Base-by-base conservation (phyloP, 108 stramenopile species). In the Conticribra weissflogii region DNA sequence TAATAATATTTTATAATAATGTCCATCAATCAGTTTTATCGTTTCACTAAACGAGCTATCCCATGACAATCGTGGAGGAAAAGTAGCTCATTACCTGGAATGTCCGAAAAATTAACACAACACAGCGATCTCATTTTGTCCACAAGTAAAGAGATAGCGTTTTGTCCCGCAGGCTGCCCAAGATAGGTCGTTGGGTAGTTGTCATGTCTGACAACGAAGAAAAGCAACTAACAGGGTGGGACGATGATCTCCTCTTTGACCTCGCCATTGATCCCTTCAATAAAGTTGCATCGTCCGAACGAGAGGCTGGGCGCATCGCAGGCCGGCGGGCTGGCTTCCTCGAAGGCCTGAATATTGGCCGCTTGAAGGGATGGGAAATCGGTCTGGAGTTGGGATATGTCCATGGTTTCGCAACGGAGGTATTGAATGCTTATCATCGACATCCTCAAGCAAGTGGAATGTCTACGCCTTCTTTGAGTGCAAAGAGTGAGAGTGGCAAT, bases 351-450 rank as follows among this genome's bases (percentile, higher is more conserved):
- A 31, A 60, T 45, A 70, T 70, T n/a, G 77, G 77, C 24, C 56
- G 56, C 12, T 59, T 69, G 54, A 78, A 78, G 50, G 77, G 63
- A 36, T 78, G 69, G 77, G 77, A 78, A 56, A 50, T 78, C 27
- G 77, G 77, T 21, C 59, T 78, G 69, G 77, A 78, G 32, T 34
- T 78, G 31, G 69, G 69, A 29, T 78, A 78, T 48, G 54, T 70
- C 5, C 55, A 45, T 33, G 28, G 36, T 27, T 76, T 78, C 58
- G 61, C 62, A 15, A 33, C 2, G 1, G 54, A 56, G 2, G 24
- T 78, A 27, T 44, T 69, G 28, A 33, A 70, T 21, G 55, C 22
- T 0, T 34, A 18, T n/a, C 29, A 54, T 19, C 46, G 56, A 29
- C 54, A 71, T 7, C 19, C 49, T 3, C 47, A 41, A 50, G 34